Conservation (phyloP, 371 early-diverging fungal species). For the Nosema granulosis region DNA sequence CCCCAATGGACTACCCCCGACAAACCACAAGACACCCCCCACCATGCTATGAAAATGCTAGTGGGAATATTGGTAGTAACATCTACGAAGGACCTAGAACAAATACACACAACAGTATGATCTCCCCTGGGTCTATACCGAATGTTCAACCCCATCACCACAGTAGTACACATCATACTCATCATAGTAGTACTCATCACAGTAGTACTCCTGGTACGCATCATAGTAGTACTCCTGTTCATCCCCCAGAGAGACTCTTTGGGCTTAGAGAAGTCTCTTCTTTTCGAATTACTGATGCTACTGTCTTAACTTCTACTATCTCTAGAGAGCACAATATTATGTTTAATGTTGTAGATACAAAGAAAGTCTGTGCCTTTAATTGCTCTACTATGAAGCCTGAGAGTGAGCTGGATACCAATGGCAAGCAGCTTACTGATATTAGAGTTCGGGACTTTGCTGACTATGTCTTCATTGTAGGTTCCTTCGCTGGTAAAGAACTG, state of each 20-base stretch:
- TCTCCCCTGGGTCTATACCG: neutral
- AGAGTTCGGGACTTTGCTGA: constrained; percentile 20
- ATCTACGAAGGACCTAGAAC: neutral
- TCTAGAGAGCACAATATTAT: constrained; percentile 31
- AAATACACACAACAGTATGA: too few relatives aligned
- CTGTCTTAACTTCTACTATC: constrained; percentile 10
- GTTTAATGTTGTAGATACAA: constrained; percentile 30
- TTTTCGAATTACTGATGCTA: constrained; percentile 23
- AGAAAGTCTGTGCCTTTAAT: constrained; percentile 29
- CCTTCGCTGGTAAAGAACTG: constrained; percentile 33
- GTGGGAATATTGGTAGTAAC: neutral
- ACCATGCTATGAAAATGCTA: too few relatives aligned
- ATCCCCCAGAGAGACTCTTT: constrained; percentile 3
- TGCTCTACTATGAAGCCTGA: constrained; percentile 33
- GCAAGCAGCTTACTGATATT: constrained; percentile 32
- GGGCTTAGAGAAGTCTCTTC: constrained; percentile 16
- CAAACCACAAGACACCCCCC: too few relatives aligned
- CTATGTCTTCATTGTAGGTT: constrained; percentile 15
- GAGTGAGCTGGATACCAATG: constrained; percentile 33
- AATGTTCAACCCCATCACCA: neutral
- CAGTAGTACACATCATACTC: too few relatives aligned
- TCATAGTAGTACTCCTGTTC: neutral
- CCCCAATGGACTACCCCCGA: too few relatives aligned
- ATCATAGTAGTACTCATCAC: too few relatives aligned
- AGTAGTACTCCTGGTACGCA: too few relatives aligned